Conservation (phyloP, 495 filamentous ascomycete species). For the Penicillium psychrofluorescens region DNA sequence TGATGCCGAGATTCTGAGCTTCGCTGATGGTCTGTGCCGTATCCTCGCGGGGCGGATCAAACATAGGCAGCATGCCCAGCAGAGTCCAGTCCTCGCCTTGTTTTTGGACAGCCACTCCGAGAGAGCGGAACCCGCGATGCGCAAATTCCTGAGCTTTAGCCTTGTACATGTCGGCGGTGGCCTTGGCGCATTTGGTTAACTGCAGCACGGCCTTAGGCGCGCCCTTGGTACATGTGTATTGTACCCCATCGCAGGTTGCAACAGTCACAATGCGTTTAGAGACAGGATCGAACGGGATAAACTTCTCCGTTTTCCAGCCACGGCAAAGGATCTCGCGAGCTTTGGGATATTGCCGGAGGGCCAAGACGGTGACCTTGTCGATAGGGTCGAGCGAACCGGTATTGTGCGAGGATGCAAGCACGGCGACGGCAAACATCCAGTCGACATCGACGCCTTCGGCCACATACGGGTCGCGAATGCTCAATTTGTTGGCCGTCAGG, state of each 20-base stretch:
- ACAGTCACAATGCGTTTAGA: constrained; percentile 66
- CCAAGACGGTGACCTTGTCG: constrained; percentile 65
- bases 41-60: constrained; percentile 68
- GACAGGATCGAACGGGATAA: constrained; percentile 67
- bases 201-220: constrained; percentile 66
- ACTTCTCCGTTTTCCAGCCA: constrained; percentile 64
- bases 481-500: constrained; percentile 64
- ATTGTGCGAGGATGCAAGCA: constrained; percentile 66
- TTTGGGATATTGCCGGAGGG: constrained; percentile 59
- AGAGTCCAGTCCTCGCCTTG: constrained; percentile 57
- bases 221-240: constrained; percentile 63
- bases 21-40: constrained; percentile 70
- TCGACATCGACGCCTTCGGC: constrained; percentile 64
- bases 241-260: constrained; percentile 52
- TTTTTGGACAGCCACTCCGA: constrained; percentile 62
- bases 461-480: constrained; percentile 64
- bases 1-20: constrained; percentile 64
- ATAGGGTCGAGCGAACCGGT: constrained; percentile 66
- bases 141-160: constrained; percentile 65
- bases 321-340: constrained; percentile 55
- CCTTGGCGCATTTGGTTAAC: constrained; percentile 52
- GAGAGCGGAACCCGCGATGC: constrained; percentile 66
- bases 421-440: constrained; percentile 72
- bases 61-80: constrained; percentile 68
- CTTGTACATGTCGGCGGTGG: constrained; percentile 53